These are phyloP conservation scores for Flaveria robusta DNA, from an alignment of 129 eudicot species.

Conservation along the genomic window DNA sequence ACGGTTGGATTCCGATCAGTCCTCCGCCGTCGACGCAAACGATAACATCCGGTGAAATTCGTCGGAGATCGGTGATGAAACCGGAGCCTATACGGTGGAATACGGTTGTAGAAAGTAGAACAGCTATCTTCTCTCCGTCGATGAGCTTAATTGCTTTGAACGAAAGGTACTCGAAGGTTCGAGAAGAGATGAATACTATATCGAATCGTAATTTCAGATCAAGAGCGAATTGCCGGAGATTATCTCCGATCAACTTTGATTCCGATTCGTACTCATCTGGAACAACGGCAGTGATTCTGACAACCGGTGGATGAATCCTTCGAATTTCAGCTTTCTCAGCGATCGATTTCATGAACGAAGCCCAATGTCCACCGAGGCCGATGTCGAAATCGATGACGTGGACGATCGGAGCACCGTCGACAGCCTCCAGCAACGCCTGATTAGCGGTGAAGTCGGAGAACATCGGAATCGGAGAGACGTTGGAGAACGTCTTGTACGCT, in stretches of 20 bases:
- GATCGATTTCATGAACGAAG: conserved; percentile 82
- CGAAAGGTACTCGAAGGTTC: conserved; percentile 63
- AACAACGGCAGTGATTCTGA: conserved; percentile 77
- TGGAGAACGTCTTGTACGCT: conserved; percentile 72
- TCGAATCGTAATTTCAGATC: conserved; percentile 69
- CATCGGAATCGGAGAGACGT: conserved; percentile 87
- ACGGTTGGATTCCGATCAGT: conserved; percentile 48
- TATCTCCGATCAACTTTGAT: conserved; percentile 66
- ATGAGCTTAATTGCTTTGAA: conserved; percentile 68
- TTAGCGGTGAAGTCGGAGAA: conserved; percentile 92
- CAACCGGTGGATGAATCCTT: conserved; percentile 41
- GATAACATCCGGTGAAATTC: conserved; percentile 59
- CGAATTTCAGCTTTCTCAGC: conserved; percentile 64
- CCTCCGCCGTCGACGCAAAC: conserved; percentile 75
- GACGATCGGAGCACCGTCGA: conserved; percentile 67
- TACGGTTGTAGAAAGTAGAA: conserved; percentile 59
- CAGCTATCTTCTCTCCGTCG: conserved; percentile 75
- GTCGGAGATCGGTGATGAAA: conserved; percentile 65
- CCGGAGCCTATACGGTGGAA: conserved; percentile 67
- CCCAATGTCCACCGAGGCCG: conserved; percentile 87
- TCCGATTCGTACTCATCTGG: conserved; percentile 73
- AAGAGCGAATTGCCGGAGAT: conserved; percentile 73
- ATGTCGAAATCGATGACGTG: conserved; percentile 92
- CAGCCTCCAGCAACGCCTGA: conserved; percentile 89
- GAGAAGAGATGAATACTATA: conserved; percentile 59